Evolutionary conservation across 179 eudicot genomes (phyloP), one percentile per base, ranked within the genome.

Genomic region (Camellia oleifera): DNA sequence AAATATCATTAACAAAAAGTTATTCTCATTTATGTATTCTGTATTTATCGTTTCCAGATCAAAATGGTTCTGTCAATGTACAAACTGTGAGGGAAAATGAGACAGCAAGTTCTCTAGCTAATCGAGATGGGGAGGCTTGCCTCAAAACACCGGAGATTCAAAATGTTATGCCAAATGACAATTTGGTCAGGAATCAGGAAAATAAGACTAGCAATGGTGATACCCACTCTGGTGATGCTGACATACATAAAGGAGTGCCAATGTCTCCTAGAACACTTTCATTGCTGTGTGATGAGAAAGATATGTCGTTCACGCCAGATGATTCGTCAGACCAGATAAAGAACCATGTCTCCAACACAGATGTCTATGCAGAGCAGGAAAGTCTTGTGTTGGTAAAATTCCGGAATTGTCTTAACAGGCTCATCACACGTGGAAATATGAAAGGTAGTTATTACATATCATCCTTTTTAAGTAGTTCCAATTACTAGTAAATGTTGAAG

Each of bases 181-280:
- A 64, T 69, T 23, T 75, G 18, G 63, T 76, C 58, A 80, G 64
- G 7, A 77, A 83, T 58, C 83, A 70, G 78, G 84, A 18, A 61
- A 85, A 87, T 61, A 80, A 73, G 58, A 68, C 42, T 68, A 75
- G 80, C 63, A 77, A 75, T 72, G 88, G 81, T 67, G 86, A 85
- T 20, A 77, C 82, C 48, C 81, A 54, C 52, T 63, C 87, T 67
- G 85, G 86, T 74, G 86, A 77, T n/a, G 77, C 62, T 84, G 88
- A 82, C 79, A 72, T 66, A 60, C 81, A 89, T 15, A 81, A 80
- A 61, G 89, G 82, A 67, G 83, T 89, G 79, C 90, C 97, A 82
- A 72, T 86, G 82, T 92, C 95, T 72, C 92, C 94, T 50, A 86
- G 84, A 75, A 92, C 94, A 45, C 88, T 91, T 50, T 89, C 89